Evolutionary conservation across 192 early-diverging fungal genomes (phyloP).

Genomic region (Powellomyces hirtus): DNA sequence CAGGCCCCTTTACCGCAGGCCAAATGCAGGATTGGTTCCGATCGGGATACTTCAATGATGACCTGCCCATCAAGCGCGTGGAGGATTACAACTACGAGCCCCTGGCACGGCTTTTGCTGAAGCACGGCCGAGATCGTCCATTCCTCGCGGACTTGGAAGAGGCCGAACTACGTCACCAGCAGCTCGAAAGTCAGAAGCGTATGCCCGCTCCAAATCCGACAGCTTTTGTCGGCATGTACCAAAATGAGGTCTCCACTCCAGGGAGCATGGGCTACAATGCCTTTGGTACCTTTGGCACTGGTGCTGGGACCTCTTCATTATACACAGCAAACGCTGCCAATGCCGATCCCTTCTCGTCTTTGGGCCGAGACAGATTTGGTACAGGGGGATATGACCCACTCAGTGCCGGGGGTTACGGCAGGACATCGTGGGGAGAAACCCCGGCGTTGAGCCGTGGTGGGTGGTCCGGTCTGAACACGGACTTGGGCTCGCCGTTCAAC

Average conservation of each 20-base stretch:
- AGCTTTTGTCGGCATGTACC: conserved; percentile 9
- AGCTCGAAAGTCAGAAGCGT: conserved; percentile 8
- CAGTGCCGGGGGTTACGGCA: background rate
- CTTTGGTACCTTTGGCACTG: conserved; percentile 14
- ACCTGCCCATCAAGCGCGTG: conserved; percentile 78
- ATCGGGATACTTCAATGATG: conserved; percentile 77
- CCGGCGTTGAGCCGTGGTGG: background rate
- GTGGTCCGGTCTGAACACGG: conserved; percentile 15
- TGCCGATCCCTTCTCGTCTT: conserved; percentile 3
- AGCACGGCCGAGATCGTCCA: conserved; percentile 66
- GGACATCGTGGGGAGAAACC: conserved; percentile 17
- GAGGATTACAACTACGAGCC: conserved; percentile 79
- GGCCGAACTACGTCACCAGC: conserved; percentile 21
- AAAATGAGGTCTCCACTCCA: background rate
- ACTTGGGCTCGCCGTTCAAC: conserved; percentile 19
- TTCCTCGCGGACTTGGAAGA: conserved; percentile 58
- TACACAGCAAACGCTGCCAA: background rate
- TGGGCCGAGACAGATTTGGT: conserved; percentile 15
- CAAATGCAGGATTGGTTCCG: conserved; percentile 97
- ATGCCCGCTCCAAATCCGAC: background rate
- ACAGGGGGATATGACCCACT: conserved; percentile 8
- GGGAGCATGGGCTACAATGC: conserved; percentile 18
- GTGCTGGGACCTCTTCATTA: background rate
- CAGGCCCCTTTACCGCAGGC: conserved; percentile 80
- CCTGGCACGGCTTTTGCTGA: conserved; percentile 63